Conservation (phyloP, 2,329 filamentous ascomycete genomes). For the Claviceps citrina region DNA sequence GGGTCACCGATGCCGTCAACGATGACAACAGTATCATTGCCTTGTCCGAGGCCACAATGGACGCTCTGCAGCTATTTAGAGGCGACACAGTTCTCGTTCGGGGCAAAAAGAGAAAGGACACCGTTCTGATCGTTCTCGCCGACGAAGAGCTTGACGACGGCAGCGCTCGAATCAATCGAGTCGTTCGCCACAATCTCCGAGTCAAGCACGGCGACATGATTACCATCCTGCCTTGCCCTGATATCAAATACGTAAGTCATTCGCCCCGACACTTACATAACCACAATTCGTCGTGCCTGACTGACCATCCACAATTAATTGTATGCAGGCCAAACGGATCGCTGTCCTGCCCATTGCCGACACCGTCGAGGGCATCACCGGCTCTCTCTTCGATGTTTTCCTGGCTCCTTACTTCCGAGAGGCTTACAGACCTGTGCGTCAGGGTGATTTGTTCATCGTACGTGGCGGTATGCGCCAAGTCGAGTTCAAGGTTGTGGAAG, state of each 20-base stretch:
- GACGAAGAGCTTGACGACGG: constrained; percentile 98
- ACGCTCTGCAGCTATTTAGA: constrained; percentile 92
- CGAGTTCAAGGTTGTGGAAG: constrained; percentile 98
- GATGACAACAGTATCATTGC: constrained; percentile 99
- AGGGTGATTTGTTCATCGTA: constrained; percentile 94
- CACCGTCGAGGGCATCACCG: constrained; percentile 92
- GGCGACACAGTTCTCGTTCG: constrained; percentile 96
- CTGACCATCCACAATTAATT: constrained; percentile 10
- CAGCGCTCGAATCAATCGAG: constrained; percentile 92
- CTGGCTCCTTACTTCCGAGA: constrained; percentile 99
- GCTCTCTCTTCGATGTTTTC: constrained; percentile 97
- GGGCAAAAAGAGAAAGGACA: constrained; percentile 99
- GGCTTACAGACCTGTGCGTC: constrained; percentile 90
- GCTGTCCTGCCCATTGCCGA: constrained; percentile 96
- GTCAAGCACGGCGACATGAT: constrained; percentile 98
- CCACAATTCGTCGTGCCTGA: no score
- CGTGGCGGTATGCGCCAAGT: constrained; percentile 98
- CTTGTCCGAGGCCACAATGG: constrained; percentile 97
- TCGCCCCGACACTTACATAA: not conserved
- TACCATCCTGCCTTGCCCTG: constrained; percentile 91
- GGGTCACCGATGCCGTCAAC: constrained; percentile 94
- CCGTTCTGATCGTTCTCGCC: constrained; percentile 88
- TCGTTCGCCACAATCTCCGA: constrained; percentile 92
- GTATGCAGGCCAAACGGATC: constrained; percentile 79
- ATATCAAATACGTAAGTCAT: constrained; percentile 94